Evolutionary conservation across 164 flowering plant genomes (phyloP).

Genomic region (Malania oleifera): DNA sequence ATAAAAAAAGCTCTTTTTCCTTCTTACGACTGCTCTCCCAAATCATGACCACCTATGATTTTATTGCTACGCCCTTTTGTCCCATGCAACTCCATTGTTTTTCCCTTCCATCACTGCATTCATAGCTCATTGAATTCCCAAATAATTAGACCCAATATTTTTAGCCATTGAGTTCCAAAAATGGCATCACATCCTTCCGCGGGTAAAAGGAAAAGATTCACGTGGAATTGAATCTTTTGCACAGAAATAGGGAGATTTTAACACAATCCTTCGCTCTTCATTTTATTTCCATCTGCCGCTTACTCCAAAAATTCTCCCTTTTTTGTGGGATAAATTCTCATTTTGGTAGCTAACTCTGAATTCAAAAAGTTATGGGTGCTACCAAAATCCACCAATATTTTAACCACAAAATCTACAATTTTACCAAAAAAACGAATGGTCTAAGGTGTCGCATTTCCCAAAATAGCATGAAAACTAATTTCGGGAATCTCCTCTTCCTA

Average conservation of each 20-base stretch:
- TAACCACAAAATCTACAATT: background rate
- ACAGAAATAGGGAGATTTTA: background rate
- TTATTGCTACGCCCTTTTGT: background rate
- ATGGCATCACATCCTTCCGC: constrained; percentile 2
- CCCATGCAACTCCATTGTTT: background rate
- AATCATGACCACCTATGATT: background rate
- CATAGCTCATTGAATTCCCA: background rate
- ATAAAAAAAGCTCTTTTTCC: constrained; percentile 1
- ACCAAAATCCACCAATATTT: background rate
- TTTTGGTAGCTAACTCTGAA: too few relatives aligned
- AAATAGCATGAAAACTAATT: constrained; percentile 4
- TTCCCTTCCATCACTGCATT: background rate
- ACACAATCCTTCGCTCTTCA: background rate
- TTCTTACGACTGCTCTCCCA: background rate
- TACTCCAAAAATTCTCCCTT: too few relatives aligned
- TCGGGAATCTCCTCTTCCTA: background rate
- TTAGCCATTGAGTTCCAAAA: constrained; percentile 2
- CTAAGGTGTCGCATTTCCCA: background rate
- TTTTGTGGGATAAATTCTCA: too few relatives aligned
- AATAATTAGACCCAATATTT: background rate
- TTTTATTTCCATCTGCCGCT: background rate
- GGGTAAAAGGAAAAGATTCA: background rate
- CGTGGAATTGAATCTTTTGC: background rate
- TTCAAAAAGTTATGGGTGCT: constrained; percentile 2
- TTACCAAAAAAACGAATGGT: background rate